phyloP scores from a whole-genome alignment of 768 basidiomycete genomes.

The Boletus rex-veris region DNA sequence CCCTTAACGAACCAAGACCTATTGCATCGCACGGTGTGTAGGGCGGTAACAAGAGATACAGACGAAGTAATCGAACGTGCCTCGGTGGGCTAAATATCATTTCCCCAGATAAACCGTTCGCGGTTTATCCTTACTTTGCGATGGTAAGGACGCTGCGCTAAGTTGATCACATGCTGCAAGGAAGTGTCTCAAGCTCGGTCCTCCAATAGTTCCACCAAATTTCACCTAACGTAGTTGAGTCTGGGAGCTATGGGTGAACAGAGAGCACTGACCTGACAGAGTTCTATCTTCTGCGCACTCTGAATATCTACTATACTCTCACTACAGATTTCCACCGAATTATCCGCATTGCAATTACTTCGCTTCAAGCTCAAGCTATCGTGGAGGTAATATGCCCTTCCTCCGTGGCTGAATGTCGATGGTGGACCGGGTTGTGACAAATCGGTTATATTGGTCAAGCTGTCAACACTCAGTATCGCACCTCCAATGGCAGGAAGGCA shows the following conservation, averaged over 20 bases:
- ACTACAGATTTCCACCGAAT: slow-evolving; percentile 24
- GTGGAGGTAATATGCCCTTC: slow-evolving; percentile 44
- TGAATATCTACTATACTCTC: slow-evolving; percentile 57
- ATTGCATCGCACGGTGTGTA: background rate
- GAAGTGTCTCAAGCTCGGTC: slow-evolving; percentile 44
- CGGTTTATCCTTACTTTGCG: slow-evolving; percentile 21
- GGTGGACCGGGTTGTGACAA: slow-evolving; percentile 47
- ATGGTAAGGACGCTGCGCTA: slow-evolving; percentile 29
- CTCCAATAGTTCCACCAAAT: slow-evolving; percentile 37
- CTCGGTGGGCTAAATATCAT: background rate
- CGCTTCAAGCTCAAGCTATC: slow-evolving; percentile 48
- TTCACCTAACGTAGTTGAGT: slow-evolving; percentile 37
- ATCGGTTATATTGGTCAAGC: slow-evolving; percentile 30
- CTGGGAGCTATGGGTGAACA: background rate
- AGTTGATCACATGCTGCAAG: slow-evolving; percentile 44
- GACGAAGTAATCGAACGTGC: no score
- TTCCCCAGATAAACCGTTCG: slow-evolving; percentile 4
- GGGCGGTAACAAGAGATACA: no score
- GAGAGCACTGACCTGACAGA: slow-evolving; percentile 49
- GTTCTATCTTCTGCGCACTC: slow-evolving; percentile 45
- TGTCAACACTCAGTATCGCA: slow-evolving; percentile 20
- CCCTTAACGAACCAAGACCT: no score
- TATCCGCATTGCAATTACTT: slow-evolving; percentile 17
- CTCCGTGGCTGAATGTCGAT: slow-evolving; percentile 36
- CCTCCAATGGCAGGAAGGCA: background rate